phyloP scores from a whole-genome alignment of 1,284 basidiomycete genomes.

The Peniophora sp. region DNA sequence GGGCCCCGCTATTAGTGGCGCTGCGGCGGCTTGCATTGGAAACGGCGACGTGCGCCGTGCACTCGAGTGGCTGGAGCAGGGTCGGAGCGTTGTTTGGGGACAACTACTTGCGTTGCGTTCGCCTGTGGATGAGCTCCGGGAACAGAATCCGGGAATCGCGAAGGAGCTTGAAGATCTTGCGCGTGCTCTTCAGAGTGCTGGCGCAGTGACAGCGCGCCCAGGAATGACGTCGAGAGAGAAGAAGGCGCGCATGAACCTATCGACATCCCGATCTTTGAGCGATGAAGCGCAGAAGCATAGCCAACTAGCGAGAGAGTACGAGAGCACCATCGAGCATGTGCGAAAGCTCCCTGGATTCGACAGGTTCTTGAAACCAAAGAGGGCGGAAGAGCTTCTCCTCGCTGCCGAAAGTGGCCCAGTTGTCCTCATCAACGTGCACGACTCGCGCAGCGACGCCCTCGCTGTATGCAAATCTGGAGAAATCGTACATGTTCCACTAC shows the following conservation, averaged over 20 bases:
- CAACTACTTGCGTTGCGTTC: not conserved
- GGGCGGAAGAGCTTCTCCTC: not conserved
- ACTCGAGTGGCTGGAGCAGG: not conserved
- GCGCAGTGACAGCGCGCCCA: not conserved
- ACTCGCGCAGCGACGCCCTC: slow-evolving; percentile 2
- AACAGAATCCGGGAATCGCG: not conserved
- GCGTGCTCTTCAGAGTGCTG: not conserved
- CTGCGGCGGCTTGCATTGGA: not conserved
- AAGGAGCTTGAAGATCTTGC: not conserved
- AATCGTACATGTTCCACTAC: not conserved
- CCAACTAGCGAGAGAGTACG: slow-evolving; percentile 1
- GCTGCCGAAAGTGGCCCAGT: slow-evolving; percentile 5
- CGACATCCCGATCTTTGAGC: no score
- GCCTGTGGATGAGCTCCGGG: not conserved
- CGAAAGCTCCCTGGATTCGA: slow-evolving; percentile 5
- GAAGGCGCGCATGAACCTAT: no score
- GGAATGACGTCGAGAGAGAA: not conserved
- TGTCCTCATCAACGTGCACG: slow-evolving; percentile 2
- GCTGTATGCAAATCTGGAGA: not conserved
- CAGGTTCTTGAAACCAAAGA: slow-evolving; percentile 5
- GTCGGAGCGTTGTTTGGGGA: not conserved
- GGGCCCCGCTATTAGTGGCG: not conserved
- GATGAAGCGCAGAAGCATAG: not conserved
- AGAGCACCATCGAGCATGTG: not conserved
- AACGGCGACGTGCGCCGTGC: not conserved